Conservation (phyloP, 495 filamentous ascomycete genomes). For the Penicillium verhagenii region DNA sequence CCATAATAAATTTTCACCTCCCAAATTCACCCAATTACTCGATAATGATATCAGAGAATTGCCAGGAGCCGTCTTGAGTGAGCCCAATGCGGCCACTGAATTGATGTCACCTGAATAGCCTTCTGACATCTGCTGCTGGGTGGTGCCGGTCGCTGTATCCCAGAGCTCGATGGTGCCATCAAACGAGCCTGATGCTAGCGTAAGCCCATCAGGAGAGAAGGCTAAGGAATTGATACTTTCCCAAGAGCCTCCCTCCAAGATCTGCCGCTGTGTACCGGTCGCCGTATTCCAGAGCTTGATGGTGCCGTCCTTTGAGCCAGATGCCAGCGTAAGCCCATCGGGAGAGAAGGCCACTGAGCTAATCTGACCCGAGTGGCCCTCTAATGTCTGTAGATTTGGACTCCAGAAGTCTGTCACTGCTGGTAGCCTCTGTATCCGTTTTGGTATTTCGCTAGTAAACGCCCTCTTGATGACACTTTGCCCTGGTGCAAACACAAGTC, state of each 20-base stretch:
- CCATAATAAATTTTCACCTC: too few relatives aligned
- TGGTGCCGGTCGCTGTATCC: conserved; percentile 2
- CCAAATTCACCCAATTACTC: too few relatives aligned
- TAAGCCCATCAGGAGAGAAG: conserved; percentile 27
- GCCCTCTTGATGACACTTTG: conserved; percentile 19
- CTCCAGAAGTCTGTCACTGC: conserved; percentile 10
- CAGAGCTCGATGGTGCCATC: conserved; percentile 4
- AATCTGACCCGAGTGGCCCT: conserved; percentile 21
- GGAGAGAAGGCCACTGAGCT: conserved; percentile 25
- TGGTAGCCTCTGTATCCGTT: conserved; percentile 3
- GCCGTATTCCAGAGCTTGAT: conserved; percentile 13
- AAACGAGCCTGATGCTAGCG: conserved; percentile 22
- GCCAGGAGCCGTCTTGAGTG: too few relatives aligned
- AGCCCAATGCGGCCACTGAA: too few relatives aligned
- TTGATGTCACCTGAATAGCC: not conserved
- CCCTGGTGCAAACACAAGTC: conserved; percentile 34
- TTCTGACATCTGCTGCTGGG: not conserved
- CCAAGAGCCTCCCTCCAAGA: conserved; percentile 20
- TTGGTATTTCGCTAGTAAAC: not conserved
- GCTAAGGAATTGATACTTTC: conserved; percentile 11
- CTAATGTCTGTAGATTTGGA: not conserved
- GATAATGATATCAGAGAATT: too few relatives aligned
- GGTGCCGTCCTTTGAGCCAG: conserved; percentile 12
- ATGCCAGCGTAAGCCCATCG: conserved; percentile 21
- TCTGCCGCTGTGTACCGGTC: conserved; percentile 11